Percentiles rank a stretch among this genome's conserved stretches.
Evolutionary conservation across 208 protist genomes (phyloP).

Genomic region (Leishmania amazonensis): DNA sequence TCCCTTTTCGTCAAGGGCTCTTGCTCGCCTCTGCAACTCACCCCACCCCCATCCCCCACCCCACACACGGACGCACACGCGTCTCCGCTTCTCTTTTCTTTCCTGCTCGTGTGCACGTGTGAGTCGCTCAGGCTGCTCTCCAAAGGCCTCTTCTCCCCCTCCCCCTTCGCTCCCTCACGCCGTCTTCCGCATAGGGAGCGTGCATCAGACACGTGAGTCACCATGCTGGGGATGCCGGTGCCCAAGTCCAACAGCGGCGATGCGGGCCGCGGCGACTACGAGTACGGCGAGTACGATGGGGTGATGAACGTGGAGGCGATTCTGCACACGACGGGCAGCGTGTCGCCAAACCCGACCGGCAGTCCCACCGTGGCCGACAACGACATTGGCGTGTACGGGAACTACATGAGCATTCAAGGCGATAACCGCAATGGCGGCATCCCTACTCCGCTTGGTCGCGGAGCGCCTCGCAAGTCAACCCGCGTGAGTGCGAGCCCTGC

Average conservation of each 20-base stretch:
- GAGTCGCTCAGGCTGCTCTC: background rate
- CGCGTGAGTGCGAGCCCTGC: background rate
- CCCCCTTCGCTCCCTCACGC: background rate
- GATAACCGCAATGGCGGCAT: background rate
- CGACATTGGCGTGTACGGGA: slow-evolving; percentile 3
- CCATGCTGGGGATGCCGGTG: slow-evolving; percentile 3
- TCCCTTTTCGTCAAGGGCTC: background rate
- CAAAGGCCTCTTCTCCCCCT: background rate
- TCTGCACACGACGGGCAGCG: slow-evolving; percentile 8
- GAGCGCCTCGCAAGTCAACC: slow-evolving; percentile 6
- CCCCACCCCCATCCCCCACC: no score
- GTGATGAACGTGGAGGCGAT: slow-evolving; percentile 28
- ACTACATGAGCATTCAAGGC: background rate
- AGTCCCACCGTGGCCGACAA: background rate
- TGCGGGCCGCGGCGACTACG: slow-evolving; percentile 8
- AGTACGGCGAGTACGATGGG: slow-evolving; percentile 32
- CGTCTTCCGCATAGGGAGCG: background rate
- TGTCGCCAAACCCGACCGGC: background rate
- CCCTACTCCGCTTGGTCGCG: background rate
- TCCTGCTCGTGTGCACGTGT: background rate
- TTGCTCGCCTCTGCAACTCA: no score
- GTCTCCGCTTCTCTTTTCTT: background rate
- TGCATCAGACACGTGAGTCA: background rate
- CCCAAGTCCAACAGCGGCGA: slow-evolving; percentile 5
- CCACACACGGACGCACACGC: no score